Percentiles rank a stretch among this genome's conserved stretches.
These are phyloP conservation scores for Lentinula sp. DNA, from an alignment of 768 basidiomycete species.

Conservation along the genomic window DNA sequence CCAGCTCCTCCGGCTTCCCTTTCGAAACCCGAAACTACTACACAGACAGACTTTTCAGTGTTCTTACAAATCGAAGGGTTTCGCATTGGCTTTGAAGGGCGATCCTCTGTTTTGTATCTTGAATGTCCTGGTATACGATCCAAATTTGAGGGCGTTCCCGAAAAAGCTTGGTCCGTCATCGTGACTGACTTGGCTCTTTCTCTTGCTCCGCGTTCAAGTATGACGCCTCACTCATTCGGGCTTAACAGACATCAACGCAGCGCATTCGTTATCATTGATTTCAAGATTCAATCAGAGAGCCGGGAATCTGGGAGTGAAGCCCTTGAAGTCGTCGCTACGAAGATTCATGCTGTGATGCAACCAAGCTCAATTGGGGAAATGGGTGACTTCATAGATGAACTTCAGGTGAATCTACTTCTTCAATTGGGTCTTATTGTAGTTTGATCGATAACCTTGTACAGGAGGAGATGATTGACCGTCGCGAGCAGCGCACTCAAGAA, in stretches of 20 bases:
- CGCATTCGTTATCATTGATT: constrained; percentile 82
- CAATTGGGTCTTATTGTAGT: neutral
- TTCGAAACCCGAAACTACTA: neutral
- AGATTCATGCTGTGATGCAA: constrained; percentile 91
- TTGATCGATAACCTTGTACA: constrained; percentile 21
- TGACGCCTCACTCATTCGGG: constrained; percentile 46
- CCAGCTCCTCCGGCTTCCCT: constrained; percentile 14
- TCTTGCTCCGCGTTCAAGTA: constrained; percentile 55
- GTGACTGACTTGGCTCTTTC: constrained; percentile 80
- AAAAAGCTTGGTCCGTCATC: constrained; percentile 59
- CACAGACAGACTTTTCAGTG: constrained; percentile 21
- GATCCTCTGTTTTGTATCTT: constrained; percentile 64
- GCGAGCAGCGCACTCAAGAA: constrained; percentile 72
- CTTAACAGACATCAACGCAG: constrained; percentile 50
- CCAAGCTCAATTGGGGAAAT: constrained; percentile 89
- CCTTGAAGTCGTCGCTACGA: constrained; percentile 55
- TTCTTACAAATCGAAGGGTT: constrained; percentile 74
- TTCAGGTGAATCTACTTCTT: constrained; percentile 48
- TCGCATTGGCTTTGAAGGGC: constrained; percentile 70
- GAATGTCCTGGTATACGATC: constrained; percentile 75
- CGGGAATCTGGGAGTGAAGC: constrained; percentile 5
- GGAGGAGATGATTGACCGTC: constrained; percentile 69
- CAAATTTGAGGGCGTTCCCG: constrained; percentile 39
- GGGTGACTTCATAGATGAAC: constrained; percentile 81
- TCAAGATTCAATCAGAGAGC: constrained; percentile 31